Evolutionary conservation across 2,329 filamentous ascomycete species (phyloP).

Genomic region (Aspergillus versicolor): DNA sequence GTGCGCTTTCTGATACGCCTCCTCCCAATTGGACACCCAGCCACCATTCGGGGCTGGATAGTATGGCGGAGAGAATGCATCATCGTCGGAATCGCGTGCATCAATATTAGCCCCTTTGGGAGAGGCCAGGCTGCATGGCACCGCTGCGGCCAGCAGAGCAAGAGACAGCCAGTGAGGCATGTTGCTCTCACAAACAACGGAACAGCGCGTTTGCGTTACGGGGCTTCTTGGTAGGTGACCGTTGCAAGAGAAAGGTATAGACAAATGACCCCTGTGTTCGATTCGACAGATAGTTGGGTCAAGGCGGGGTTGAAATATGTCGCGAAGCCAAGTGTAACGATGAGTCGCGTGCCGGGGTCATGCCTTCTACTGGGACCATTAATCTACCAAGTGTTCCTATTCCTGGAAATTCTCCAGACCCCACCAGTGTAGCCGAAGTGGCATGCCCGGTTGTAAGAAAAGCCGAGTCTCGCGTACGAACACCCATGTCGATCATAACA

Average conservation of each 20-base stretch:
- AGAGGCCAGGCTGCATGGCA: constrained; percentile 9
- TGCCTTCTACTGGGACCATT: neutral
- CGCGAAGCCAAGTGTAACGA: neutral
- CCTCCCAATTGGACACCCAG: constrained; percentile 67
- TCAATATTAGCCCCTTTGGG: constrained; percentile 11
- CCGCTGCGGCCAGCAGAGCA: constrained; percentile 1
- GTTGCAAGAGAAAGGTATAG: neutral
- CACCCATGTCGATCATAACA: constrained; percentile 1
- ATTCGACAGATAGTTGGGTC: neutral
- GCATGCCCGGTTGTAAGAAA: neutral
- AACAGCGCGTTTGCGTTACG: too few relatives aligned
- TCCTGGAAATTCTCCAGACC: neutral
- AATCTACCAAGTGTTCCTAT: neutral
- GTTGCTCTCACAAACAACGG: neutral
- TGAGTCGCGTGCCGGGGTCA: constrained; percentile 2
- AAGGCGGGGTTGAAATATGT: constrained; percentile 2
- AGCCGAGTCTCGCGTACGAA: neutral
- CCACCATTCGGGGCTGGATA: constrained; percentile 73
- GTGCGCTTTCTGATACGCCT: constrained; percentile 69
- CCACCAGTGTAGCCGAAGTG: neutral
- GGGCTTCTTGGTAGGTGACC: neutral
- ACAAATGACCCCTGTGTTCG: neutral
- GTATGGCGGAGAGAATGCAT: constrained; percentile 53
- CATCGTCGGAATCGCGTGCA: constrained; percentile 18
- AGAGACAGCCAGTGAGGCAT: constrained; percentile 11